Percentiles rank a stretch among this genome's conserved stretches.
Evolutionary conservation across 257 asterid species (phyloP).

Genomic region (Solanum sitiens): DNA sequence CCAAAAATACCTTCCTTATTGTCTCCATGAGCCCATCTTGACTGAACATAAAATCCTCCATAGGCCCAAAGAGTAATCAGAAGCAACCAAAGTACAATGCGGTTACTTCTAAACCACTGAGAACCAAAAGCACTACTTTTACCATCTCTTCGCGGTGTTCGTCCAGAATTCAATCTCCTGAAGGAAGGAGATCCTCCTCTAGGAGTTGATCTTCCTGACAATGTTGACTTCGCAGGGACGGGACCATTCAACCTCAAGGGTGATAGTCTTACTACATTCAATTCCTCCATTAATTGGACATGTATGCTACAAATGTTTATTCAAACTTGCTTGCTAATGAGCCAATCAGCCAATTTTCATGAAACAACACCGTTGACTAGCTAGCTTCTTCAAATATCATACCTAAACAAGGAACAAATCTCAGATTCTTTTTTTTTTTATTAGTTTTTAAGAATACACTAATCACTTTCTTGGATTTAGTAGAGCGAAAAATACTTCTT

Average conservation of each 20-base stretch:
- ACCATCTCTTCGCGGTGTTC: slow-evolving; percentile 62
- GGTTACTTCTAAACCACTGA: slow-evolving; percentile 62
- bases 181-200: slow-evolving; percentile 87
- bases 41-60: slow-evolving; percentile 85
- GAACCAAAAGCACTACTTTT: slow-evolving; percentile 19
- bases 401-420: neutral
- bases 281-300: slow-evolving; percentile 60
- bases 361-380: neutral
- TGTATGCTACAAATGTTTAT: neutral
- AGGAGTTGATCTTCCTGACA: slow-evolving; percentile 69
- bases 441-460: neutral
- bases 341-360: neutral
- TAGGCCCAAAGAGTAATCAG: slow-evolving; percentile 95
- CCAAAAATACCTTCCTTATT: slow-evolving; percentile 92
- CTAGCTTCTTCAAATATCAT: neutral
- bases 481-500: neutral
- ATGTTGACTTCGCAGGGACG: slow-evolving; percentile 41
- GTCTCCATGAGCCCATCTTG: slow-evolving; percentile 98
- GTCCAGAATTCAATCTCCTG: slow-evolving; percentile 49
- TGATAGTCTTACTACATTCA: slow-evolving; percentile 41
- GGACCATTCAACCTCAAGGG: slow-evolving; percentile 53
- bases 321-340: neutral
- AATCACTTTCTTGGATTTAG: neutral
- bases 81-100: slow-evolving; percentile 86
- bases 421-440: neutral